Base-by-base conservation (phyloP, 371 early-diverging fungal species). In the Rhizopus sp. region DNA sequence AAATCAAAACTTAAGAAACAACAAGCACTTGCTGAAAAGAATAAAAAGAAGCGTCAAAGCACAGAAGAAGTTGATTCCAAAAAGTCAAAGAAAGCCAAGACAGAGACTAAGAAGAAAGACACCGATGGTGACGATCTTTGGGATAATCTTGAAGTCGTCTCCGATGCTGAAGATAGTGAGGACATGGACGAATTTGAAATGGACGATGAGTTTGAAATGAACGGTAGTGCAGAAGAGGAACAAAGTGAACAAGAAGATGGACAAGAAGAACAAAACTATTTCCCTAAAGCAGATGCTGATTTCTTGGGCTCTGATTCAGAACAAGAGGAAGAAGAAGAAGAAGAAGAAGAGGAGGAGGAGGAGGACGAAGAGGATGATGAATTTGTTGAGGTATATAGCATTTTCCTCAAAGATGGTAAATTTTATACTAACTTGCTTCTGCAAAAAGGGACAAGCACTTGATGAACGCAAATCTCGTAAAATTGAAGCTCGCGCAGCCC, bases 381-480 rank as follows among this genome's bases (percentile, higher is more conserved):
- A 65, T 58, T 29, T 65, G 8, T 2, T 50, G 17, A 41, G 50
- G 13, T 50, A 41, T 38, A 30, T 53, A 15, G 29, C 5, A 31
- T 13, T 3, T 42, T 42, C 23, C 23, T 23, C 23, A 23, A 23
- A 23, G 0, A 23, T 23, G 23, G 23, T 23, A 2, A 1, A 23
- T 23, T 23, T 23, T 23, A 23, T 31, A 15, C 17, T 47, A 1
- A 31, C 41, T 37, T 35, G 16, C 2, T 56, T 45, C 16, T 12
- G 39, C 35, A 15, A 35, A 13, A 55, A 73, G 73, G 70, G 71
- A 48, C 60, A 64, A 52, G 77, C 68, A 49, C 69, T 84, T 51
- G 89, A 89, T 66, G 94, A 91, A 66, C 78, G 80, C 53, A 82
- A 87, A 65, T 87, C 92, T 32, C 82, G 84, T 44, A 80, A 82